Evolutionary conservation across 768 basidiomycete genomes (phyloP), one percentile per base, ranked within the genome.

Genomic region (Macrolepiota fuliginosa): DNA sequence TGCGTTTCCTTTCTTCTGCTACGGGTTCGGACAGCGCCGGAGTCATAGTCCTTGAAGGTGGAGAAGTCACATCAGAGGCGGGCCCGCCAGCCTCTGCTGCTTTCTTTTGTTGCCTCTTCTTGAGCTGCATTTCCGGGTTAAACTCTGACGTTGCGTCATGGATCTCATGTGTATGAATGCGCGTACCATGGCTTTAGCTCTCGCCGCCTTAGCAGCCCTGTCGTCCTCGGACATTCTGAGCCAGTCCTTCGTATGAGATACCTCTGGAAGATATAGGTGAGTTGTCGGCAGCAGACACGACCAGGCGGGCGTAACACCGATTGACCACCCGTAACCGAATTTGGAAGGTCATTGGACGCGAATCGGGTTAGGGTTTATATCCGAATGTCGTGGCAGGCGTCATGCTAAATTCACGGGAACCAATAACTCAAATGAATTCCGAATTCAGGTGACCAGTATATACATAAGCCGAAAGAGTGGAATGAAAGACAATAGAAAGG

Each of bases 61-160:
- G 77, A 42, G 81, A 78, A 56, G 73, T 71, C 58, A 74, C 74
- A 61, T 71, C 70, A 39, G 77, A 71, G 36, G 69, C 54, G 46
- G 69, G 58, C 51, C 70, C 59, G 53, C 72, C 66, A 50, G 73
- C 71, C 55, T 79, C 83, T 51, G 77, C 78, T 42, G 79, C 78
- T 72, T 90, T 91, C 76, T 89, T 84, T 67, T 87, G 87, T 65
- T 89, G 90, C 62, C 88, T 83, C 74, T 90, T 91, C 81, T 92
- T 91, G 71, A 93, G 81, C 91, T 93, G 58, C 36, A 56, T 27
- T 37, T 39, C 24, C 27, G 52, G 32, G 46, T 56, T 32, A 7
- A 35, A 4, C 56, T 39, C 51, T 45, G 19, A 19, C 42, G 42
- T 45, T 32, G 27, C 32, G 45, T 35, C 12, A 36, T 19, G 11